Evolutionary conservation across 805 yeast species (phyloP).

Genomic region (Candida broadrunensis): DNA sequence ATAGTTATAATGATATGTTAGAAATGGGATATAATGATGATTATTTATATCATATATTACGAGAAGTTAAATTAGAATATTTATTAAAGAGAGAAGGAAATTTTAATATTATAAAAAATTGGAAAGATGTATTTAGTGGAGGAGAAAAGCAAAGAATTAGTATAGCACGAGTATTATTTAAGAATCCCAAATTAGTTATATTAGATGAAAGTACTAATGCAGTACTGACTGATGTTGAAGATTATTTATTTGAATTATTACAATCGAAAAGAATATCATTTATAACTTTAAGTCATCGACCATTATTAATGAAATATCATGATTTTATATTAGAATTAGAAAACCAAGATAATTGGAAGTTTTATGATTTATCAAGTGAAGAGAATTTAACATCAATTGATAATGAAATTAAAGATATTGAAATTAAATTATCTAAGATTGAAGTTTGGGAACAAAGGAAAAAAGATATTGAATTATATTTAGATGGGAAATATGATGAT

Average conservation of each 20-base stretch:
- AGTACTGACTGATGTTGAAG: slow-evolving; percentile 86
- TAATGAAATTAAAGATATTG: slow-evolving; percentile 68
- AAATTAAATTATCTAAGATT: slow-evolving; percentile 57
- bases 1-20: slow-evolving; percentile 73
- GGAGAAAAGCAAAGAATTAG: slow-evolving; percentile 91
- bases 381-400: slow-evolving; percentile 68
- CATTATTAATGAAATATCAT: slow-evolving; percentile 80
- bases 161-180: slow-evolving; percentile 81
- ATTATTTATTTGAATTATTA: slow-evolving; percentile 73
- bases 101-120: slow-evolving; percentile 57
- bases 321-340: slow-evolving; percentile 69
- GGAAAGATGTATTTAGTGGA: slow-evolving; percentile 94
- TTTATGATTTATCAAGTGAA: slow-evolving; percentile 61
- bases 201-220: slow-evolving; percentile 96
- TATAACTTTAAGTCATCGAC: slow-evolving; percentile 81
- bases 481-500: slow-evolving; percentile 41
- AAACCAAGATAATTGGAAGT: slow-evolving; percentile 44
- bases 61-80: slow-evolving; percentile 79
- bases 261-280: slow-evolving; percentile 69
- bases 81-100: slow-evolving; percentile 64
- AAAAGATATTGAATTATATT: slow-evolving; percentile 49
- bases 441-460: slow-evolving; percentile 60
- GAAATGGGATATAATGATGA: slow-evolving; percentile 69
- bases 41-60: slow-evolving; percentile 61
- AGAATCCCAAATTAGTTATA: slow-evolving; percentile 75